phyloP scores from a whole-genome alignment of 176 grass and related monocot species.

The Phyllostachys edulis region DNA sequence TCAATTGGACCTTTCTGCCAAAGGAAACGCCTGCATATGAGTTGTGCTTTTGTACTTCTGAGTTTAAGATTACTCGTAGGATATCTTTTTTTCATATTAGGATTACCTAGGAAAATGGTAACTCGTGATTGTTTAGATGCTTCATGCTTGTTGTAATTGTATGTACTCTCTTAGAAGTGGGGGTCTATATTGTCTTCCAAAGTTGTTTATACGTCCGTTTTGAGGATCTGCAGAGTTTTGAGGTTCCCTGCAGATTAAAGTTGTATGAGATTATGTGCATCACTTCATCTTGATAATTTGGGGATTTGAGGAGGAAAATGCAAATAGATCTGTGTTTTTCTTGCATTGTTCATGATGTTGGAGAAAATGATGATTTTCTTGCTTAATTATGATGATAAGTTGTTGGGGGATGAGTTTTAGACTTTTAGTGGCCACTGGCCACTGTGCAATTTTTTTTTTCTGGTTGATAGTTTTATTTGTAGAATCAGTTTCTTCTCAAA shows the following conservation, averaged over 20 bases:
- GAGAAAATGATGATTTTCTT: not conserved
- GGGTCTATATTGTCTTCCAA: not conserved
- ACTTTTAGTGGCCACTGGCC: not conserved
- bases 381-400: not conserved
- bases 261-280: not conserved
- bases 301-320: not conserved
- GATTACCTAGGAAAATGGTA: not conserved
- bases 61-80: not conserved
- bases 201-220: not conserved
- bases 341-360: not conserved
- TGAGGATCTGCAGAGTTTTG: not conserved
- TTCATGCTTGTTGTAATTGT: not conserved
- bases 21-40: not conserved
- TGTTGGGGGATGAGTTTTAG: not conserved
- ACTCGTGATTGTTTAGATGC: not conserved
- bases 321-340: not conserved
- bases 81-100: not conserved
- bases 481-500: not conserved
- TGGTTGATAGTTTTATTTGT: not conserved
- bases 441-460: not conserved
- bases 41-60: not conserved
- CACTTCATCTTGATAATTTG: not conserved
- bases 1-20: not conserved
- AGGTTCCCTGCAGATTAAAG: not conserved
- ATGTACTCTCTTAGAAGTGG: not conserved